These are phyloP conservation scores for Gleditsia sinensis DNA, from an alignment of 306 rosid species.

Conservation along the genomic window DNA sequence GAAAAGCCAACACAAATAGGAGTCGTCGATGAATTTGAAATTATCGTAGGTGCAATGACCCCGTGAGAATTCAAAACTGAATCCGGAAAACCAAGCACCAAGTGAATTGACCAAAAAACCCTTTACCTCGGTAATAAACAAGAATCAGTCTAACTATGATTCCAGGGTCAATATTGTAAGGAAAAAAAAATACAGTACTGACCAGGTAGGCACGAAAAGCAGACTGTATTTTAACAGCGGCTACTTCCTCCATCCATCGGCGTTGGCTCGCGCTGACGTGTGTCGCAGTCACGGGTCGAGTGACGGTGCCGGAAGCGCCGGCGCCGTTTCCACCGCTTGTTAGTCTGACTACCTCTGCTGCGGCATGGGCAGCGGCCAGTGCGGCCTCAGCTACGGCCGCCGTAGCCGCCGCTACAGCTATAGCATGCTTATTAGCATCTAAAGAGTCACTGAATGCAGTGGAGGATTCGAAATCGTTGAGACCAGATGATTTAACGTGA, in stretches of 20 bases:
- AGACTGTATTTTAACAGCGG: slow-evolving; percentile 75
- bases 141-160: neutral
- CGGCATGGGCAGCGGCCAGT: slow-evolving; percentile 93
- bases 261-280: slow-evolving; percentile 7
- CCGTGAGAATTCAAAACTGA: neutral
- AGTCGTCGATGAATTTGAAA: slow-evolving; percentile 37
- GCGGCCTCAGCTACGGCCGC: slow-evolving; percentile 95
- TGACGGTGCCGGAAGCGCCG: neutral
- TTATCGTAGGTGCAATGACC: neutral
- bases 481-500: neutral
- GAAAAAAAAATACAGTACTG: neutral
- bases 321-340: slow-evolving; percentile 33
- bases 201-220: slow-evolving; percentile 87
- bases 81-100: neutral
- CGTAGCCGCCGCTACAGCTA: slow-evolving; percentile 91
- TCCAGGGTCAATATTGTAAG: neutral
- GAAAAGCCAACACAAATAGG: neutral
- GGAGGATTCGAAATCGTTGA: slow-evolving; percentile 28
- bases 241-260: slow-evolving; percentile 38
- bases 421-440: slow-evolving; percentile 79
- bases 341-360: slow-evolving; percentile 83
- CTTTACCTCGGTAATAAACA: neutral
- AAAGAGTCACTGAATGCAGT: slow-evolving; percentile 30
- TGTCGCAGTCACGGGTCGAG: neutral
- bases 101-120: neutral